A percentile compares a stretch with the other conserved stretches of the same genome.
These are phyloP conservation scores for Hypoxylon sp. DNA, from an alignment of 2,329 filamentous ascomycete species.

Conservation along the genomic window DNA sequence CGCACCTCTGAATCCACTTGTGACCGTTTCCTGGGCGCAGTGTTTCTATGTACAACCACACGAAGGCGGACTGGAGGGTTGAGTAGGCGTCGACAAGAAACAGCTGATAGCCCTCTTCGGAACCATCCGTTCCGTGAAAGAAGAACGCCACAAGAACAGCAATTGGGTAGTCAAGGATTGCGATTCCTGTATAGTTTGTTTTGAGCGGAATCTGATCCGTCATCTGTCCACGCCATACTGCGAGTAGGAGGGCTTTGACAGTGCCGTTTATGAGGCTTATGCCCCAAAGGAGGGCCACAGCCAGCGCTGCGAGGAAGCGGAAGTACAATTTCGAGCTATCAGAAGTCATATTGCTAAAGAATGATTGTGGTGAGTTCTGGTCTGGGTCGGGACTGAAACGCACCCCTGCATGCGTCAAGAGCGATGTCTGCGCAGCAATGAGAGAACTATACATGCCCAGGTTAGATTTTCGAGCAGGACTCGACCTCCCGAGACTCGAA, in stretches of 20 bases:
- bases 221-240: slow-evolving; percentile 34
- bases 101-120: slow-evolving; percentile 36
- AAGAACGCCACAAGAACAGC: slow-evolving; percentile 40
- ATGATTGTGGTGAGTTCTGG: background rate
- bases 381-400: no score
- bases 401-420: no score
- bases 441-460: no score
- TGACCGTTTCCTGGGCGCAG: slow-evolving; percentile 33
- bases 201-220: slow-evolving; percentile 27
- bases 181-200: slow-evolving; percentile 38
- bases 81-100: slow-evolving; percentile 41
- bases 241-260: slow-evolving; percentile 34
- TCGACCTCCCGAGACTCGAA: no score
- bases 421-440: no score
- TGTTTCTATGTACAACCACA: slow-evolving; percentile 42
- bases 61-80: slow-evolving; percentile 37
- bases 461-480: no score
- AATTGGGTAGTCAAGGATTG: slow-evolving; percentile 38
- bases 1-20: slow-evolving; percentile 32
- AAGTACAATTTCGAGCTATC: background rate
- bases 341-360: background rate
- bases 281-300: slow-evolving; percentile 36
- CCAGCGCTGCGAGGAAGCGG: slow-evolving; percentile 13
- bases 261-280: slow-evolving; percentile 37
- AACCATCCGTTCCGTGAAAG: slow-evolving; percentile 38